Conservation (phyloP, 139 green algal genomes). For the Zygnema cylindricum region DNA sequence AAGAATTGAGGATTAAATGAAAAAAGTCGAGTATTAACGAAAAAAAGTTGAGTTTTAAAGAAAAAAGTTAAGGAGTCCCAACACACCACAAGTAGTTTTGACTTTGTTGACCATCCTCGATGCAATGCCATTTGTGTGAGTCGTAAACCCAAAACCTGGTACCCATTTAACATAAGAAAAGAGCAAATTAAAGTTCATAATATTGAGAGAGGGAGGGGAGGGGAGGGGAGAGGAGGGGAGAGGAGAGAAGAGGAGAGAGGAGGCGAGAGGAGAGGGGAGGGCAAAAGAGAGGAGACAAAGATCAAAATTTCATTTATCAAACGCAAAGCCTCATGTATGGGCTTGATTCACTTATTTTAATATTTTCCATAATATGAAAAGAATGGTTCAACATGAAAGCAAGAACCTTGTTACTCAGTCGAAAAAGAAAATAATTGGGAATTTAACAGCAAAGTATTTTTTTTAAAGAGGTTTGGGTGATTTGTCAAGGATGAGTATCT, state of each 20-base stretch:
- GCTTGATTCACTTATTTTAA: no score
- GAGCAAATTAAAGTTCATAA: not conserved
- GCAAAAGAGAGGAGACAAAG: no score
- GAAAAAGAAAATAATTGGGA: no score
- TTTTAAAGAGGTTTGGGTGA: no score
- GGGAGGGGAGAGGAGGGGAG: not conserved
- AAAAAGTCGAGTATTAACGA: not conserved
- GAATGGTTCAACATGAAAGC: no score
- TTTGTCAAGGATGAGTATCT: no score
- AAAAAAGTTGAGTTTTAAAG: not conserved
- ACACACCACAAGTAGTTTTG: slow-evolving; percentile 52
- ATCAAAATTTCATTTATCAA: no score
- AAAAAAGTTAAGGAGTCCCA: not conserved
- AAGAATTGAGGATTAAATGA: not conserved
- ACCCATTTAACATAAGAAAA: not conserved
- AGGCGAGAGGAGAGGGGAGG: not conserved
- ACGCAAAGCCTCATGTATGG: no score
- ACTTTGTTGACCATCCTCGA: slow-evolving; percentile 49
- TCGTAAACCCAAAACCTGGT: slow-evolving; percentile 43
- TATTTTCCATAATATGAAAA: no score
- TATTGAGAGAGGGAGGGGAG: not conserved
- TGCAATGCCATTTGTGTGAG: slow-evolving; percentile 45
- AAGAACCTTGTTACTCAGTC: no score
- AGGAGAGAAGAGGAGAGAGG: not conserved
- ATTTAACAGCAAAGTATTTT: no score